These are phyloP conservation scores for Vitis hybrid DNA, from an alignment of 177 flowering plant genomes.

Conservation along the genomic window DNA sequence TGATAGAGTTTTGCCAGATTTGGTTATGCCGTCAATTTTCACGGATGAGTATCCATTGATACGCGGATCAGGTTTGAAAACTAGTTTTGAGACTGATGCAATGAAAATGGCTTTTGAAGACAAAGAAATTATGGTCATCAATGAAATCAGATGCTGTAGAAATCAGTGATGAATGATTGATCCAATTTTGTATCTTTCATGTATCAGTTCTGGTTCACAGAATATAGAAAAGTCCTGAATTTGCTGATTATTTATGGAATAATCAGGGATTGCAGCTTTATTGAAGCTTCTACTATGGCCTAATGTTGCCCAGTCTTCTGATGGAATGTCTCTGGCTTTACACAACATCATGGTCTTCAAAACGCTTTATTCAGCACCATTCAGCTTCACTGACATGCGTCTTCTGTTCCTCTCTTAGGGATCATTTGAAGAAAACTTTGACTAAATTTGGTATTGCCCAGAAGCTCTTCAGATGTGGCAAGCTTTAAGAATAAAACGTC, in stretches of 20 bases:
- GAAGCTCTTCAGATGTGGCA: too few species aligned
- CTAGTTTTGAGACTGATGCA: constrained; percentile 35
- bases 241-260: constrained; percentile 92
- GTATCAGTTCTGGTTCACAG: constrained; percentile 91
- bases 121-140: constrained; percentile 36
- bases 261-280: constrained; percentile 83
- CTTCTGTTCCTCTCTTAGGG: too few species aligned
- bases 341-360: constrained; percentile 96
- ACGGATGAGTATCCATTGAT: too few species aligned
- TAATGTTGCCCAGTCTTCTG: constrained; percentile 84
- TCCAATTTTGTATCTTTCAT: constrained; percentile 81
- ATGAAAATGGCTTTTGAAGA: constrained; percentile 86
- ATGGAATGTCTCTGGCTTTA: constrained; percentile 92
- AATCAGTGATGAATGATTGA: constrained; percentile 70
- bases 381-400: constrained; percentile 42
- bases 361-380: constrained; percentile 88
- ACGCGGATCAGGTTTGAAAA: too few species aligned
- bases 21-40: constrained; percentile 15
- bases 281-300: constrained; percentile 84
- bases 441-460: too few species aligned
- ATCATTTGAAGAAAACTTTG: too few species aligned
- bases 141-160: constrained; percentile 48
- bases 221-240: constrained; percentile 93
- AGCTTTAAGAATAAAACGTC: too few species aligned
- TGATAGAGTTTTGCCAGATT: too few species aligned